Conservation (phyloP, 768 basidiomycete species). For the Psilocybe tampanensis region DNA sequence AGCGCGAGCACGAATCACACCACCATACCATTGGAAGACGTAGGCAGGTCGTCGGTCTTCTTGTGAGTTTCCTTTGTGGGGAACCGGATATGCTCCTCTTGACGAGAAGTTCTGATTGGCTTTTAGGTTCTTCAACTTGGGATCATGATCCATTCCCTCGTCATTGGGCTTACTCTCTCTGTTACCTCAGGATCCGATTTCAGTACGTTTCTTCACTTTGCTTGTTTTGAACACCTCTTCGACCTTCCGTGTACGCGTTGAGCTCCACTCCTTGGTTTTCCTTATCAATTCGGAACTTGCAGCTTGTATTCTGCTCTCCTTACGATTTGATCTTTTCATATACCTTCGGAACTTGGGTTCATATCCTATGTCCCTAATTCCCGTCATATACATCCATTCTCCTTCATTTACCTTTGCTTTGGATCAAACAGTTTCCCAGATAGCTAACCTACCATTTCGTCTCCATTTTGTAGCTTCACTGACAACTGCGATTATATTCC, state of each 20-base stretch:
- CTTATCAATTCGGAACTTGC: too few relatives aligned
- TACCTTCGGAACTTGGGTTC: too few relatives aligned
- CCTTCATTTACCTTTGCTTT: neutral
- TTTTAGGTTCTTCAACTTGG: conserved; percentile 76
- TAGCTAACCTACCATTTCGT: neutral
- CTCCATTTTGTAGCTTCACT: conserved; percentile 54
- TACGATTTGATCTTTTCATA: too few relatives aligned
- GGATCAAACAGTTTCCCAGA: neutral
- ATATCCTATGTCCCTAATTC: too few relatives aligned
- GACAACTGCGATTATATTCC: conserved; percentile 75
- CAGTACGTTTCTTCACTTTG: conserved; percentile 43
- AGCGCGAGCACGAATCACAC: conserved; percentile 15
- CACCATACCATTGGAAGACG: conserved; percentile 46
- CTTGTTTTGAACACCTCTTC: neutral
- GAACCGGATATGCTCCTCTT: neutral
- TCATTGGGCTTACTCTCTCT: conserved; percentile 78
- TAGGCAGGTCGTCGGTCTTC: conserved; percentile 73
- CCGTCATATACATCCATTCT: neutral
- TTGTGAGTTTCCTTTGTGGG: conserved; percentile 44
- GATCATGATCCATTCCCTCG: conserved; percentile 83
- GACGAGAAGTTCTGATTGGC: neutral
- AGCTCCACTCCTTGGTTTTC: neutral
- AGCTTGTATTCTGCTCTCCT: too few relatives aligned
- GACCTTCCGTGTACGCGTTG: neutral
- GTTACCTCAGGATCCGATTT: conserved; percentile 73